Evolutionary conservation across 805 yeast species (phyloP), one percentile per base, ranked within the genome.

Genomic region (Cephaloascus albidus): DNA sequence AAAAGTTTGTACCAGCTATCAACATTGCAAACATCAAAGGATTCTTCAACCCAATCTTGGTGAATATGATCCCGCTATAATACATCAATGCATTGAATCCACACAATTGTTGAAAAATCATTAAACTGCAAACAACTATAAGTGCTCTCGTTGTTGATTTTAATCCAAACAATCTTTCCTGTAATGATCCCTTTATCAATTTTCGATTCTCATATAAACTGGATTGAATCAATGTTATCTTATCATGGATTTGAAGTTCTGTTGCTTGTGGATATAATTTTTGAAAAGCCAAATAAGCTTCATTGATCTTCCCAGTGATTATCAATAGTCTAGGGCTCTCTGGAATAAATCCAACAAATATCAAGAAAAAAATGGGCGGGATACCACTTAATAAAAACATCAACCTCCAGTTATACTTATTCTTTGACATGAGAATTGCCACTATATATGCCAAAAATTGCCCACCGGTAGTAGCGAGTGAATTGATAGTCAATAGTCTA

Each of bases 81-180:
- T 76, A 77, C 71, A 77, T 74, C 50, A 78, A 75, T 33, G 78
- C 76, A 57, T 76, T 76, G 52, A 75, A 71, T 40, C 83, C 83
- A n/a, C 76, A 67, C 38, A 70, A 61, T 54, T 77, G 83, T 51
- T 78, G 83, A 45, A 74, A 66, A 44, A 74, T 63, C 66, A 76
- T 62, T 34, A 78, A 54, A 16, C 71, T 70, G 46, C 75, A 68
- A 3, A 78, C 65, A 10, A 77, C 72, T 35, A 68, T 44, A 4
- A 68, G 45, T 0, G 73, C 73, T 38, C 66, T 54, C 33, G 50
- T 55, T 17, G 64, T 72, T 41, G 49, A 60, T 49, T 49, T 53
- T 55, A 42, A 68, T 66, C 50, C 60, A 44, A 66, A 47, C 28
- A 67, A 55, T 44, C 61, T 60, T 26, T 43, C 38, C 66, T 69